Evolutionary conservation across 225 moss, liverwort and hornwort genomes (phyloP).

Genomic region (Takakia lepidozioides): DNA sequence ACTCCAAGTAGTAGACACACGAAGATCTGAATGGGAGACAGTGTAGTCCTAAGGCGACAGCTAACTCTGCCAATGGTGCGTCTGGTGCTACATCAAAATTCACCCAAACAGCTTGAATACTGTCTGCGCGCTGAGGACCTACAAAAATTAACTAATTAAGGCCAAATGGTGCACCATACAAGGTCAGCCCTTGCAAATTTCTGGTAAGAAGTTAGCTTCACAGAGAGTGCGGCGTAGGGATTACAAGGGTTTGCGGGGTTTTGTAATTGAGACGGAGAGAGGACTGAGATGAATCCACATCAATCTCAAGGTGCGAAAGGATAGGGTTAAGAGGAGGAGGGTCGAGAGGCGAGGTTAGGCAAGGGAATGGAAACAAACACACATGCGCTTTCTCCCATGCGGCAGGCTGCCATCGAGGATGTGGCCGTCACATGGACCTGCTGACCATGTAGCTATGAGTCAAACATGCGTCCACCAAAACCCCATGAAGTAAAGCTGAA

Average conservation of each 20-base stretch:
- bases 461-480: slow-evolving; percentile 98
- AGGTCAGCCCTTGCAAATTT: slow-evolving; percentile 23
- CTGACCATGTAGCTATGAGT: slow-evolving; percentile 99
- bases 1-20: too few species aligned
- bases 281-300: slow-evolving; percentile 85
- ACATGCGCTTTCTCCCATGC: slow-evolving; percentile 99
- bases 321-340: slow-evolving; percentile 79
- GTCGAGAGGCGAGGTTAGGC: slow-evolving; percentile 99
- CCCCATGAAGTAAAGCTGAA: slow-evolving; percentile 90
- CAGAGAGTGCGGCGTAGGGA: slow-evolving; percentile 28
- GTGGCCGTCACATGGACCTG: slow-evolving; percentile 99
- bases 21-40: too few species aligned
- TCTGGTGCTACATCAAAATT: too few species aligned
- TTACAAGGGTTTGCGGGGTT: slow-evolving; percentile 35
- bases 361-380: slow-evolving; percentile 99
- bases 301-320: slow-evolving; percentile 85
- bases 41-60: too few species aligned
- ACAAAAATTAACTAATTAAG: slow-evolving; percentile 11
- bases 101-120: slow-evolving; percentile 6
- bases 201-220: slow-evolving; percentile 41
- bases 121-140: too few species aligned
- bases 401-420: slow-evolving; percentile 99
- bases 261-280: slow-evolving; percentile 51
- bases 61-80: too few species aligned
- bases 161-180: slow-evolving; percentile 12